These are phyloP conservation scores for Camelina hispida DNA, from an alignment of 345 rosid species.

Conservation along the genomic window DNA sequence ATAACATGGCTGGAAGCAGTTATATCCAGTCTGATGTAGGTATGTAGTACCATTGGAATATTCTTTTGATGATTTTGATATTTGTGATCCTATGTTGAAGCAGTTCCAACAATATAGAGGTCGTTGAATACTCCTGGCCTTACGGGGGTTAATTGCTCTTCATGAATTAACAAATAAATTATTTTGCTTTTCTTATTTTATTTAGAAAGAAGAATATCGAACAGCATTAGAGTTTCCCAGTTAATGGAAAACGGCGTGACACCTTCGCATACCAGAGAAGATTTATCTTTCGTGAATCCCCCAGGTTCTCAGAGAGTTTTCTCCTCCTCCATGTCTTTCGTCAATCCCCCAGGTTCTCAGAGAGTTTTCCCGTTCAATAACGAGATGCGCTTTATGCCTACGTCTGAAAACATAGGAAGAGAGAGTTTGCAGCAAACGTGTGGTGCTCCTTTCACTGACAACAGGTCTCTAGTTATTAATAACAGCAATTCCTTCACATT, in stretches of 20 bases:
- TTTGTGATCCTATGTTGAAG: conserved; percentile 4
- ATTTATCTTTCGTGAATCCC: conserved; percentile 39
- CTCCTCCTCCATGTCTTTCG: conserved; percentile 38
- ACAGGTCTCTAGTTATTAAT: conserved; percentile 45
- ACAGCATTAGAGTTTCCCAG: conserved; percentile 10
- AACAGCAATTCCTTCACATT: conserved; percentile 46
- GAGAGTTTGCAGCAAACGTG: conserved; percentile 46
- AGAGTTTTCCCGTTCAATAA: conserved; percentile 42
- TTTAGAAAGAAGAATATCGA: conserved; percentile 34
- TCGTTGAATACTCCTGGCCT: background rate
- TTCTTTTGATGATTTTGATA: conserved; percentile 36
- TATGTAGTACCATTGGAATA: conserved; percentile 40
- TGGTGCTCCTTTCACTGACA: conserved; percentile 45
- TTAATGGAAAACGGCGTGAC: conserved; percentile 17
- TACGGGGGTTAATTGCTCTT: background rate
- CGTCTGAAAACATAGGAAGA: conserved; percentile 46
- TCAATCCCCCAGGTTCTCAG: conserved; percentile 37
- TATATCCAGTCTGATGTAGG: conserved; percentile 57
- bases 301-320: conserved; percentile 40
- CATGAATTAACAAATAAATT: conserved; percentile 7
- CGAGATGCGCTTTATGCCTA: conserved; percentile 48
- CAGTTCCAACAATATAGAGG: conserved; percentile 19
- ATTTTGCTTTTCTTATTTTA: conserved; percentile 5
- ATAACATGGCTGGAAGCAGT: conserved; percentile 45
- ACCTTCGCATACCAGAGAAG: conserved; percentile 38